These are phyloP conservation scores for Aphanomyces astaci DNA, from an alignment of 352 stramenopile genomes.

Conservation along the genomic window DNA sequence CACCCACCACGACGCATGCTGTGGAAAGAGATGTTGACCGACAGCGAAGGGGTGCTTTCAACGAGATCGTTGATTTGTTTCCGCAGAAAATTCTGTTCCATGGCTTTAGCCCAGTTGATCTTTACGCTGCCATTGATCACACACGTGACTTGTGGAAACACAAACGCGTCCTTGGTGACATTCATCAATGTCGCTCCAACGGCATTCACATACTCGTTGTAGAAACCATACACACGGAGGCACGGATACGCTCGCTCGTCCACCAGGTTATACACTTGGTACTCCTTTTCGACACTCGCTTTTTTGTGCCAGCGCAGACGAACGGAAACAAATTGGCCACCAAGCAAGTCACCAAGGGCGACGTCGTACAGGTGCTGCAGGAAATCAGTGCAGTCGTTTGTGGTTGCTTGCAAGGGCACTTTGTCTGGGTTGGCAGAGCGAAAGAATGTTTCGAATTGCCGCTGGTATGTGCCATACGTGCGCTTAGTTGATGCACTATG, in stretches of 20 bases:
- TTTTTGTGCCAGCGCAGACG: slow-evolving; percentile 3
- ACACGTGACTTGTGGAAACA: too few species aligned
- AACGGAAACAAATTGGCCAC: not conserved
- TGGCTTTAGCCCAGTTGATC: too few species aligned
- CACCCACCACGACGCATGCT: too few species aligned
- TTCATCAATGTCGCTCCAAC: not conserved
- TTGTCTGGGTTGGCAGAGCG: not conserved
- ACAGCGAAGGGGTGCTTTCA: too few species aligned
- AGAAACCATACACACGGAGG: not conserved
- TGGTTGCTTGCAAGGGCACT: not conserved
- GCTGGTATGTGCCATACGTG: not conserved
- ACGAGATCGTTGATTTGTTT: too few species aligned
- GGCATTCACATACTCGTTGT: not conserved
- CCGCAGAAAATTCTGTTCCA: too few species aligned
- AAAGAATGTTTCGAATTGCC: not conserved
- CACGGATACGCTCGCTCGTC: not conserved
- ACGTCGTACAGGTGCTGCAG: slow-evolving; percentile 1
- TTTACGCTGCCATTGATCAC: too few species aligned
- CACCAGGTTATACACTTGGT: not conserved
- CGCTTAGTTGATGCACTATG: not conserved
- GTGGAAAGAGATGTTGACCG: too few species aligned
- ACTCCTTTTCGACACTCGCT: not conserved
- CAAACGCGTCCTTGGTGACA: slow-evolving; percentile 3
- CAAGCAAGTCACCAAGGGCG: not conserved
- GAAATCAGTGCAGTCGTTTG: slow-evolving; percentile 1